Evolutionary conservation across 2,329 filamentous ascomycete genomes (phyloP), one percentile per base, ranked within the genome.

Genomic region (Talaromyces sp.): DNA sequence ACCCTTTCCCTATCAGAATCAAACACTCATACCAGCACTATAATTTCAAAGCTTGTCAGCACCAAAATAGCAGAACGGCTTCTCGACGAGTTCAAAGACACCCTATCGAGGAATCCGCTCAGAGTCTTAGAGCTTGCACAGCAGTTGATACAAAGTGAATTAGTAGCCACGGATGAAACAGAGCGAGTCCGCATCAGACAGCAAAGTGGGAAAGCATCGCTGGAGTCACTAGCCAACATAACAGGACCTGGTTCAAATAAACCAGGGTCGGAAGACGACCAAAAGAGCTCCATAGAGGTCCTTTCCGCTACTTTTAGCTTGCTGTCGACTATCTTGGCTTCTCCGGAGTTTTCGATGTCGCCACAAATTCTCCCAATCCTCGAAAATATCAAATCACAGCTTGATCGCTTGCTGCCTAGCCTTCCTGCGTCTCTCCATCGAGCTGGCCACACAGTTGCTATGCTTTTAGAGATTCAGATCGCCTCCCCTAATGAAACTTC

Each of bases 391-490:
- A 78, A 77, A 62, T 60, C 63, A n/a, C 68, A 68, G 27, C 58
- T 78, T 54, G 75, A 77, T 59, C 62, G 68, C n/a, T 66, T 78
- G 11, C 66, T 75, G 13, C 71, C 73, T 13, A 59, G 66, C 39
- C 69, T 78, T 9, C 71, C 75, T 13, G 28, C 65, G 4, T 63
- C 66, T 9, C 68, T 78, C 8, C 68, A 72, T 11, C 77, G 75
- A 58, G 67, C 75, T 57, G 75, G 72, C 55, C 76, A 72, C 5
- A 78, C 77, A 0, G 69, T 75, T 5, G 76, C 75, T 1, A 76
- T 78, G 73, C 71, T 79, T 8, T 62, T 78, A 8, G 77, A 79
- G 56, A 76, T 79, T 33, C 73, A 76, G 7, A 65, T 78, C 30
- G 66, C 68, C 5, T 66, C 69, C 2, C 68, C 70, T 9, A 69